Percentiles rank a stretch among this genome's conserved stretches.
phyloP scores from a whole-genome alignment of 768 basidiomycete genomes.

The Pholiota molesta region DNA sequence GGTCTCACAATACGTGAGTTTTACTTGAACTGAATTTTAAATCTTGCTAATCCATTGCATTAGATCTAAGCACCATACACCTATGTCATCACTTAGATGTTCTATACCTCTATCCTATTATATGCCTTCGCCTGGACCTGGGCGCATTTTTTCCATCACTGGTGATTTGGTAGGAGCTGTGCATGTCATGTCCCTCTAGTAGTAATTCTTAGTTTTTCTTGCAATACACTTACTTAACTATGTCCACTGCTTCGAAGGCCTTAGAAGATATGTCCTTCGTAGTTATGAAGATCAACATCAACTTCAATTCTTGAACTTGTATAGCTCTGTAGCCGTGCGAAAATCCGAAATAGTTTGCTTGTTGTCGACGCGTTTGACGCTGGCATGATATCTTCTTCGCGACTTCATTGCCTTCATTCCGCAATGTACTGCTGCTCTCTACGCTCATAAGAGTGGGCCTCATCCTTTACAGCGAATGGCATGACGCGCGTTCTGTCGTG shows the following conservation, averaged over 20 bases:
- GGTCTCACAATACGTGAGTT: constrained; percentile 93
- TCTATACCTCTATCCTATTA: background rate
- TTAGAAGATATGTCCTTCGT: no score
- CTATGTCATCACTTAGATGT: constrained; percentile 4
- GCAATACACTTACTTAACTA: constrained; percentile 4
- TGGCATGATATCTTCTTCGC: constrained; percentile 21
- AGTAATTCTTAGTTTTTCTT: constrained; percentile 10
- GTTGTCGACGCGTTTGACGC: background rate
- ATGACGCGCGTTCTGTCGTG: constrained; percentile 78
- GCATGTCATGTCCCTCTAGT: constrained; percentile 6
- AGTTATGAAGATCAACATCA: no score
- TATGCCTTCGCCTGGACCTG: constrained; percentile 3
- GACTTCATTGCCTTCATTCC: constrained; percentile 43
- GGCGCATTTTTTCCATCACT: constrained; percentile 1
- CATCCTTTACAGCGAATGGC: constrained; percentile 89
- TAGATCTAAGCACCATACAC: constrained; percentile 40
- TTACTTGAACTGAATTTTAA: background rate
- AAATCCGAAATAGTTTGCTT: background rate
- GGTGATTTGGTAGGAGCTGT: constrained; percentile 4
- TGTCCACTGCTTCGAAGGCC: background rate
- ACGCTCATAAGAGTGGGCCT: constrained; percentile 65
- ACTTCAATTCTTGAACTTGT: background rate
- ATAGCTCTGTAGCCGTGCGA: background rate
- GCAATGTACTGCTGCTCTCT: constrained; percentile 54
- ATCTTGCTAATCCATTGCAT: constrained; percentile 1